These are phyloP conservation scores for Ustilago curta DNA, from an alignment of 1,284 basidiomycete species.

Conservation along the genomic window DNA sequence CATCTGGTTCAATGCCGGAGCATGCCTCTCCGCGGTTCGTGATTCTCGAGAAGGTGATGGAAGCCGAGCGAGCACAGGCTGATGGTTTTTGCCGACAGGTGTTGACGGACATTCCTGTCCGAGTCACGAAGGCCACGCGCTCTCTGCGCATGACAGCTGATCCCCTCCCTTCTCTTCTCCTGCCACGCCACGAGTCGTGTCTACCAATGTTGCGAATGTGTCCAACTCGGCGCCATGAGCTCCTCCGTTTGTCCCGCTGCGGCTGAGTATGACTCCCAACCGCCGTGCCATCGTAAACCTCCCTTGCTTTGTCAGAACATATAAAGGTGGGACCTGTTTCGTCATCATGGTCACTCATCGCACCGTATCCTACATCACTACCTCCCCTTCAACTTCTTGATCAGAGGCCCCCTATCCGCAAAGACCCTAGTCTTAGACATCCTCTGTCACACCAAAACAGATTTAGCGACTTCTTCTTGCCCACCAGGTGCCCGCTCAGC, in stretches of 20 bases:
- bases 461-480: neutral
- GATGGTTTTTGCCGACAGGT: constrained; percentile 1
- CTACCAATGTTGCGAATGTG: constrained; percentile 4
- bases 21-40: neutral
- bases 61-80: neutral
- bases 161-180: neutral
- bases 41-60: neutral
- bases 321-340: no score
- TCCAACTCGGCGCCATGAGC: constrained; percentile 4
- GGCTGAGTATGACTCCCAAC: constrained; percentile 7
- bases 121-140: constrained; percentile 14
- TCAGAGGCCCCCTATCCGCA: neutral
- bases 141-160: constrained; percentile 6
- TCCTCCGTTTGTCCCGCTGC: neutral
- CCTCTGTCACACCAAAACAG: no score
- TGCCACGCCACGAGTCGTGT: constrained; percentile 5
- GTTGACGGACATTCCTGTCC: neutral
- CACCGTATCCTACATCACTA: neutral
- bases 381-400: neutral
- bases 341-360: no score
- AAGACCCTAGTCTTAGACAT: neutral
- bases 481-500: neutral
- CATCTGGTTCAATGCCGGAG: neutral
- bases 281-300: neutral
- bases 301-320: neutral